phyloP scores from a whole-genome alignment of 225 moss, liverwort and hornwort genomes.

The Asterella californica region DNA sequence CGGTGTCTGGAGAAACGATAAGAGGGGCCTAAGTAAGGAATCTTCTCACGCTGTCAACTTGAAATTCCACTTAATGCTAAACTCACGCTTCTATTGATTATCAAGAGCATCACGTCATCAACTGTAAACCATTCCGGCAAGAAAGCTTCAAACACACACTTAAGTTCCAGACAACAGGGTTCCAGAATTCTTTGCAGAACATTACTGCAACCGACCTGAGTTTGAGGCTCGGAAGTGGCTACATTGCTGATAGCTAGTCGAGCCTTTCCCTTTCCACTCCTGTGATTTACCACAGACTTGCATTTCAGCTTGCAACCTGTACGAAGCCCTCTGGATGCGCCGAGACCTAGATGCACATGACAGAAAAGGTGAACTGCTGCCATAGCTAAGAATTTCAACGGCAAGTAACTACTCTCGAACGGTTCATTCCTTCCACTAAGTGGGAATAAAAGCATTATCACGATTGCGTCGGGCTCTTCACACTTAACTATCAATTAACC shows the following conservation, averaged over 20 bases:
- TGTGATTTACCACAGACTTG: constrained; percentile 15
- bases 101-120: background rate
- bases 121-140: background rate
- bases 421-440: background rate
- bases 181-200: background rate
- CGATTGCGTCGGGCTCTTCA: background rate
- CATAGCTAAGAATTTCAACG: background rate
- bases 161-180: too few relatives aligned
- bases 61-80: background rate
- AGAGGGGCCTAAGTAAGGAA: background rate
- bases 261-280: constrained; percentile 12
- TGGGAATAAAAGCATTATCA: background rate
- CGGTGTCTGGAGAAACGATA: background rate
- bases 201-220: constrained; percentile 14
- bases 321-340: constrained; percentile 13
- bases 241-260: constrained; percentile 35
- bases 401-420: background rate
- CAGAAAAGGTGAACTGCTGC: background rate
- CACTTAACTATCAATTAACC: background rate
- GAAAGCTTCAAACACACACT: background rate
- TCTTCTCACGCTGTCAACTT: background rate
- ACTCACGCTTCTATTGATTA: background rate
- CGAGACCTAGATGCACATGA: constrained; percentile 11
- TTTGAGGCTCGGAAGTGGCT: constrained; percentile 41
- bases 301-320: constrained; percentile 27